Conservation (phyloP, 2,329 filamentous ascomycete genomes). For the Cyphellophora attinorum region DNA sequence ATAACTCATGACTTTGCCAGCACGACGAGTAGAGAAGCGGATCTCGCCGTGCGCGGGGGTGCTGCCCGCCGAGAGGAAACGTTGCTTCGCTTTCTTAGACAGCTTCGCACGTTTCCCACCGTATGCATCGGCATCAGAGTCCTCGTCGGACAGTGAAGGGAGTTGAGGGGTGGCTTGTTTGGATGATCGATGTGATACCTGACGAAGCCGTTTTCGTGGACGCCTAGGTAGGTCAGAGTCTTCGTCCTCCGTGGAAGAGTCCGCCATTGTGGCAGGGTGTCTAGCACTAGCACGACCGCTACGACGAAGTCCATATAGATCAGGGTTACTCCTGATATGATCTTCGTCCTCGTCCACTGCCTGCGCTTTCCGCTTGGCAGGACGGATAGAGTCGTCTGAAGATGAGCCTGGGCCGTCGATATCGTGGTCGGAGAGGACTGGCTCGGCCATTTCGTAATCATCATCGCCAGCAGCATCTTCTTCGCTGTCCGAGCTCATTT, state of each 20-base stretch:
- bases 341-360: conserved; percentile 59
- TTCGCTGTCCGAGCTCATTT: conserved; percentile 23
- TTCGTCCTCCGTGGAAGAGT: conserved; percentile 57
- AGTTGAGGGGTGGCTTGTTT: conserved; percentile 39
- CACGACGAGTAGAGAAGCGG: conserved; percentile 77
- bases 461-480: conserved; percentile 40
- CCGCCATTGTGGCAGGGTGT: conserved; percentile 52
- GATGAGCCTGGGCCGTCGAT: conserved; percentile 34
- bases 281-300: conserved; percentile 65
- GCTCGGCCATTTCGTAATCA: conserved; percentile 65
- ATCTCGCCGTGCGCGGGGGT: conserved; percentile 66
- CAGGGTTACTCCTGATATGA: conserved; percentile 84
- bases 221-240: conserved; percentile 57
- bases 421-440: conserved; percentile 41
- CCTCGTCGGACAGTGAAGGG: conserved; percentile 49
- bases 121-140: conserved; percentile 60
- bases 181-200: conserved; percentile 43
- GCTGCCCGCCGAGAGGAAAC: conserved; percentile 56
- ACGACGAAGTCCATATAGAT: conserved; percentile 85
- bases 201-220: conserved; percentile 42
- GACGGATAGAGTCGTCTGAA: conserved; percentile 61
- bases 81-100: conserved; percentile 67
- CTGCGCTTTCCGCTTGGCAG: conserved; percentile 62
- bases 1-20: conserved; percentile 60
- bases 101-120: conserved; percentile 62